These are phyloP conservation scores for Aspergillus carlsbadensis DNA, from an alignment of 495 filamentous ascomycete species.

Conservation along the genomic window DNA sequence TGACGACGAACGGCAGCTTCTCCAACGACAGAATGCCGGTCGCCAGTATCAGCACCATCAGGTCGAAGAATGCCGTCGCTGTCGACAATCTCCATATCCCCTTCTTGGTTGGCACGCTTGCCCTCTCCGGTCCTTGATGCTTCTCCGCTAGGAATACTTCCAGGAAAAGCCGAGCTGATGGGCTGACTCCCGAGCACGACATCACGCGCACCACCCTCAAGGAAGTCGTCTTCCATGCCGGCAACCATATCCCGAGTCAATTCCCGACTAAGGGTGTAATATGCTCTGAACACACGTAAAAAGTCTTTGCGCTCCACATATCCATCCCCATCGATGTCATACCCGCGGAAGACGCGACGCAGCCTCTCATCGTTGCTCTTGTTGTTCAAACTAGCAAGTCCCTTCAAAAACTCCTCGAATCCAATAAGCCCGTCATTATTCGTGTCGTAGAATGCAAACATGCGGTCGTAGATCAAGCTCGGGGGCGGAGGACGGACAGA, in stretches of 20 bases:
- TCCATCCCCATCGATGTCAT: slow-evolving; percentile 89
- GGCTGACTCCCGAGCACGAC: slow-evolving; percentile 75
- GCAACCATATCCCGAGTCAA: slow-evolving; percentile 82
- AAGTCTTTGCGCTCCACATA: slow-evolving; percentile 88
- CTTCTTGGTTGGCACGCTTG: slow-evolving; percentile 56
- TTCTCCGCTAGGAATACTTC: slow-evolving; percentile 61
- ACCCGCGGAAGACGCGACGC: slow-evolving; percentile 77
- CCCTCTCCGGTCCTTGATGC: slow-evolving; percentile 59
- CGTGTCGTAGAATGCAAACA: slow-evolving; percentile 95
- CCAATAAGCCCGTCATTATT: slow-evolving; percentile 86
- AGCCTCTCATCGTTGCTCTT: slow-evolving; percentile 66
- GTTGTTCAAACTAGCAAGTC: slow-evolving; percentile 76
- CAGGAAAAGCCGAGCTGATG: slow-evolving; percentile 70
- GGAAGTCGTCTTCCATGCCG: slow-evolving; percentile 74
- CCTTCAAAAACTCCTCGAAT: slow-evolving; percentile 89
- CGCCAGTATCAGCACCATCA: slow-evolving; percentile 46
- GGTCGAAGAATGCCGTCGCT: slow-evolving; percentile 47
- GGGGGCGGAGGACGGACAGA: slow-evolving; percentile 73
- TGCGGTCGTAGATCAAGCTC: slow-evolving; percentile 89
- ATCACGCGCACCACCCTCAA: slow-evolving; percentile 71
- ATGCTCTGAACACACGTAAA: slow-evolving; percentile 84
- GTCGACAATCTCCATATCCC: slow-evolving; percentile 63
- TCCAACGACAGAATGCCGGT: slow-evolving; percentile 47
- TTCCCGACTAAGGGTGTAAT: slow-evolving; percentile 82
- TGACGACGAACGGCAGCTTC: slow-evolving; percentile 47